Conservation (phyloP, 768 basidiomycete species). For the Pholiota molesta region DNA sequence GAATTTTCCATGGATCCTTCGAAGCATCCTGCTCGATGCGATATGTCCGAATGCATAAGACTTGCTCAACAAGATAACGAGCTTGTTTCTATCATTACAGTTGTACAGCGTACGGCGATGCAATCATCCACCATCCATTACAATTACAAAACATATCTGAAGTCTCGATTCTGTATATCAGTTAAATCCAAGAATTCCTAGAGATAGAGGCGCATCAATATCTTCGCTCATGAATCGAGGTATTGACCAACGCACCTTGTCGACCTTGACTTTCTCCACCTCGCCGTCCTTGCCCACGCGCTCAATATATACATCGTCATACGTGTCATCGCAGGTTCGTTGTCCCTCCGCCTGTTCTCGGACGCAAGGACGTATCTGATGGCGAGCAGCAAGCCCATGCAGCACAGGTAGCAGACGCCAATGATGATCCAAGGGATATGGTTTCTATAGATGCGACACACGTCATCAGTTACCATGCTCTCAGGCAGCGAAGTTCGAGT, state of each 20-base stretch:
- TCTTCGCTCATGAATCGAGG: not conserved
- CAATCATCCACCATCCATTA: constrained; percentile 24
- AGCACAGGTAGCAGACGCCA: constrained; percentile 58
- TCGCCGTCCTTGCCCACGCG: constrained; percentile 53
- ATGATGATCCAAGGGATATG: constrained; percentile 81
- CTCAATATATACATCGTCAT: constrained; percentile 66
- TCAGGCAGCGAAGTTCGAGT: not conserved
- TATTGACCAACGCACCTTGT: constrained; percentile 52
- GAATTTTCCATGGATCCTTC: not conserved
- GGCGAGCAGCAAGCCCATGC: constrained; percentile 47
- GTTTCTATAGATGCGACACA: constrained; percentile 45
- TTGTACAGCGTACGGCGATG: not conserved
- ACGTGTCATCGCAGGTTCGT: constrained; percentile 54
- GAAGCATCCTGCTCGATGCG: too few relatives aligned
- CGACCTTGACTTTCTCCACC: constrained; percentile 56
- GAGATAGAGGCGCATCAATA: constrained; percentile 8
- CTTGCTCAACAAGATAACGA: not conserved
- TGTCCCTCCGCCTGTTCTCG: constrained; percentile 69
- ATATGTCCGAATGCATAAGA: not conserved
- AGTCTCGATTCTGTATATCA: constrained; percentile 71
- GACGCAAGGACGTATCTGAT: constrained; percentile 56
- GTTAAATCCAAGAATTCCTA: constrained; percentile 77
- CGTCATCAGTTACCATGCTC: not conserved
- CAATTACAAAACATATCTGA: constrained; percentile 65
- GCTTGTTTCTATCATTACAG: not conserved